Percentiles rank a stretch among this genome's conserved stretches.
Conservation (phyloP, 2,329 filamentous ascomycete species). For the Penicillium sp. region DNA sequence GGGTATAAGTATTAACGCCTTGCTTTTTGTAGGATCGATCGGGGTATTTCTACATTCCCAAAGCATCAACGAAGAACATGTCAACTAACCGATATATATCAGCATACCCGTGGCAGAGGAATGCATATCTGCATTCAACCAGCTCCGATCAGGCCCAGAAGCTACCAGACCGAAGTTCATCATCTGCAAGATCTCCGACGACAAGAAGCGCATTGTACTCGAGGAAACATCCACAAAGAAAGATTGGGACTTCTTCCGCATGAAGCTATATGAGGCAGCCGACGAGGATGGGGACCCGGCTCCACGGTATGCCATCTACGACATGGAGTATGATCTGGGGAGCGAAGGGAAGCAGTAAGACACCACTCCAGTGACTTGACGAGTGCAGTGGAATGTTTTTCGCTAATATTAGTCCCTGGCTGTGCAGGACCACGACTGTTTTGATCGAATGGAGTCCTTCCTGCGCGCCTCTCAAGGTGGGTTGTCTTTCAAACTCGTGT, state of each 20-base stretch:
- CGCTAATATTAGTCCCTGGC: background rate
- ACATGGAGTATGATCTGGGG: conserved; percentile 39
- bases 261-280: conserved; percentile 22
- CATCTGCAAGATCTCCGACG: conserved; percentile 45
- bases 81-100: background rate
- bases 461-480: background rate
- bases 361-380: background rate
- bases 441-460: background rate
- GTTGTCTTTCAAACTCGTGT: background rate
- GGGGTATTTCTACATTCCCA: background rate
- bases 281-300: conserved; percentile 19
- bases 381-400: background rate
- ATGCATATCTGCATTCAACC: conserved; percentile 36
- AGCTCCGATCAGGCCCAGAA: conserved; percentile 29
- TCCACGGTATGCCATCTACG: conserved; percentile 38
- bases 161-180: conserved; percentile 50
- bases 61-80: background rate
- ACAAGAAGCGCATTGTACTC: conserved; percentile 37
- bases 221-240: conserved; percentile 35
- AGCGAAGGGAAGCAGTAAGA: conserved; percentile 38
- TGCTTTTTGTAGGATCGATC: background rate
- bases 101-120: conserved; percentile 17
- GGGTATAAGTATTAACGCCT: background rate
- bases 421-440: background rate
- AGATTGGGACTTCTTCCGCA: conserved; percentile 30